Evolutionary conservation across 2,329 filamentous ascomycete species (phyloP).

Genomic region (Fusarium decemcellulare): DNA sequence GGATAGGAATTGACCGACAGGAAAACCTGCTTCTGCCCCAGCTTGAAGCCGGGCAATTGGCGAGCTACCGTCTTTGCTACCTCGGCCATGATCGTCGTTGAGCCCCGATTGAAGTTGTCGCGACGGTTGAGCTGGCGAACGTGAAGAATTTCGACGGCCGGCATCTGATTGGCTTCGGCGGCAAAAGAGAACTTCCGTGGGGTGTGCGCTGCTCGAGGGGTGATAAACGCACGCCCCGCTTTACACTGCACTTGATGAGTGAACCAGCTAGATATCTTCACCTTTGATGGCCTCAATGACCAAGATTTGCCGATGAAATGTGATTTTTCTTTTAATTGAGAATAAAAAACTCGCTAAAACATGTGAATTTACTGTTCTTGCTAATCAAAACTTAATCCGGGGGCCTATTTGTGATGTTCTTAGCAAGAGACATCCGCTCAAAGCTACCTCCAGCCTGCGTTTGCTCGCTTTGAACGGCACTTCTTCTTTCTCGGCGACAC

Average conservation of each 20-base stretch:
- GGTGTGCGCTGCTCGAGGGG: slow-evolving; percentile 14
- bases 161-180: slow-evolving; percentile 47
- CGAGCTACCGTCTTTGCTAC: slow-evolving; percentile 55
- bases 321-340: not conserved
- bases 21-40: slow-evolving; percentile 69
- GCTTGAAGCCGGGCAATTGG: slow-evolving; percentile 59
- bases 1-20: slow-evolving; percentile 59
- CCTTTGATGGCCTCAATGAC: not conserved
- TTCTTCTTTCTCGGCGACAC: slow-evolving; percentile 18
- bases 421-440: slow-evolving; percentile 9
- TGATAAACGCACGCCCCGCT: slow-evolving; percentile 35
- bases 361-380: not conserved
- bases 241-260: not conserved
- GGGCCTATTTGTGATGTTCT: not conserved
- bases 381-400: not conserved
- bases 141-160: slow-evolving; percentile 49
- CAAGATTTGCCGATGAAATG: not conserved
- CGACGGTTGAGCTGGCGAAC: slow-evolving; percentile 38
- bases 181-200: slow-evolving; percentile 48
- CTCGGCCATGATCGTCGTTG: slow-evolving; percentile 55
- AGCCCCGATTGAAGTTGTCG: slow-evolving; percentile 41
- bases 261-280: slow-evolving; percentile 10
- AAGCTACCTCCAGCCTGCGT: slow-evolving; percentile 2
- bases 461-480: slow-evolving; percentile 22
- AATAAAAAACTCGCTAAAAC: not conserved